These are phyloP conservation scores for Pestalotiopsis fici DNA, from an alignment of 2,329 filamentous ascomycete species.

Conservation along the genomic window DNA sequence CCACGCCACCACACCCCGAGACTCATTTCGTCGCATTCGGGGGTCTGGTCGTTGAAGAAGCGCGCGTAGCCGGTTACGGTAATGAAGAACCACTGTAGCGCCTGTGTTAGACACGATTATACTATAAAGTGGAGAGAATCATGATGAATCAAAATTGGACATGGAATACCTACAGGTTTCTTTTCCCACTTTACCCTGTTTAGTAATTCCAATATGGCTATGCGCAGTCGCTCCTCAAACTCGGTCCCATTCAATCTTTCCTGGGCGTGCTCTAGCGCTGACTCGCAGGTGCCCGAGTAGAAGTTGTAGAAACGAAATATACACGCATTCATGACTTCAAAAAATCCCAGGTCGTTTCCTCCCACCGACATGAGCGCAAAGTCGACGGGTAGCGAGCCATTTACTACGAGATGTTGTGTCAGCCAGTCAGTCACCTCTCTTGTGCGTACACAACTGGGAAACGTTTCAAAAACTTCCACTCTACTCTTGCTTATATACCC, in stretches of 20 bases:
- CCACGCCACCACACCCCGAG: constrained; percentile 48
- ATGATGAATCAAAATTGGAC: not conserved
- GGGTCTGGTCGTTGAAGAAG: constrained; percentile 47
- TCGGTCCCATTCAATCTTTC: constrained; percentile 31
- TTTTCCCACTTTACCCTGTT: constrained; percentile 45
- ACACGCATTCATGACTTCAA: constrained; percentile 50
- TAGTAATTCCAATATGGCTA: constrained; percentile 44
- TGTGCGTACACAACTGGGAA: no score
- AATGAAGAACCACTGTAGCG: constrained; percentile 34
- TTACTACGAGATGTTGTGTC: constrained; percentile 22
- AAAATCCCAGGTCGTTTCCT: constrained; percentile 51
- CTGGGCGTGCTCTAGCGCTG: constrained; percentile 36
- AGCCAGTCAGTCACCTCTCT: no score
- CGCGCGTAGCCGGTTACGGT: constrained; percentile 49
- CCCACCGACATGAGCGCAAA: constrained; percentile 49
- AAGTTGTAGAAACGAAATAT: constrained; percentile 51
- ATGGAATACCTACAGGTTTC: constrained; percentile 23
- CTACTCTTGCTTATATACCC: no score
- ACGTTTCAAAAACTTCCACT: no score
- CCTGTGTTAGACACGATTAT: not conserved
- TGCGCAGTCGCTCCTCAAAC: constrained; percentile 39
- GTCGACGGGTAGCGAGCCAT: constrained; percentile 36
- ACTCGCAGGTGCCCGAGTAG: constrained; percentile 46
- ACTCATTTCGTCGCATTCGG: constrained; percentile 42
- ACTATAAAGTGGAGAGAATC: no score